Evolutionary conservation across 805 yeast genomes (phyloP).

Genomic region (Saturnispora ahearnii): DNA sequence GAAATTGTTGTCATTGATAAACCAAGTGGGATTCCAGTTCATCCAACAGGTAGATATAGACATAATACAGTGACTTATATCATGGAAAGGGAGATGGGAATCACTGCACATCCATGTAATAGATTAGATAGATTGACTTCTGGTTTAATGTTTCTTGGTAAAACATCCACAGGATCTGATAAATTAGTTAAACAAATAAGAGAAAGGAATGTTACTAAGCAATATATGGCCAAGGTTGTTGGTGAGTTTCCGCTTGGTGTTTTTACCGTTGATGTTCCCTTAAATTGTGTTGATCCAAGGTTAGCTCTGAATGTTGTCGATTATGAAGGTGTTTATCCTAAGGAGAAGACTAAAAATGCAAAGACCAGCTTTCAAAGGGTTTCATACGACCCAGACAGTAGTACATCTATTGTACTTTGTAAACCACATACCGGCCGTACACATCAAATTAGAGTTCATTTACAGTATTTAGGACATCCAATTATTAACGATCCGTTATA

Average conservation of each 20-base stretch:
- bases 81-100: slow-evolving; percentile 59
- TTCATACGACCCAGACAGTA: slow-evolving; percentile 36
- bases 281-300: slow-evolving; percentile 65
- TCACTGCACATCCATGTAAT: slow-evolving; percentile 72
- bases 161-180: slow-evolving; percentile 71
- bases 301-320: slow-evolving; percentile 57
- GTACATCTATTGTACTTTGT: slow-evolving; percentile 66
- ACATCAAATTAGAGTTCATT: slow-evolving; percentile 90
- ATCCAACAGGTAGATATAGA: slow-evolving; percentile 84
- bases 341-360: not conserved
- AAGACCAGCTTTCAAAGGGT: slow-evolving; percentile 53
- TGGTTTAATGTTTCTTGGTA: slow-evolving; percentile 88
- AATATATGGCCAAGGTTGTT: slow-evolving; percentile 77
- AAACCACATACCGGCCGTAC: slow-evolving; percentile 88
- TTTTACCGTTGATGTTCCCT: slow-evolving; percentile 54
- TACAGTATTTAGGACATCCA: slow-evolving; percentile 82
- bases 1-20: slow-evolving; percentile 78
- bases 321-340: slow-evolving; percentile 45
- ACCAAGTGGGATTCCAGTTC: slow-evolving; percentile 92
- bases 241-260: slow-evolving; percentile 68
- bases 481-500: slow-evolving; percentile 91
- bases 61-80: slow-evolving; percentile 70
- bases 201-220: slow-evolving; percentile 67
- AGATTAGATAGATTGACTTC: slow-evolving; percentile 85
- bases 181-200: slow-evolving; percentile 60